phyloP scores from a whole-genome alignment of 2,329 filamentous ascomycete genomes.

The Aureobasidium melanogenum region DNA sequence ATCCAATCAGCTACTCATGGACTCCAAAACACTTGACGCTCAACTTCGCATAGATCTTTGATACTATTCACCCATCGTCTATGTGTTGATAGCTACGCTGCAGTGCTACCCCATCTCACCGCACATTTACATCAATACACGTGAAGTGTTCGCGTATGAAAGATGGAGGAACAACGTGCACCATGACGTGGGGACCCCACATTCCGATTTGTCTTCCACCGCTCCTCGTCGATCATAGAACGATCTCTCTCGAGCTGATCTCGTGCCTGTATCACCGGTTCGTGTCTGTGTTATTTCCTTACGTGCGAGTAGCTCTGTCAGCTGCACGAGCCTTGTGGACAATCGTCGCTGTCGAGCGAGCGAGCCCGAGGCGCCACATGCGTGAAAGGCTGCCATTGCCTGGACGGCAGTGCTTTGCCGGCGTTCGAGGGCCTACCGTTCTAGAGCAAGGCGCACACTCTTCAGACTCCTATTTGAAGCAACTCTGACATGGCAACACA shows the following conservation, averaged over 20 bases:
- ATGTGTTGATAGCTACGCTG: not conserved
- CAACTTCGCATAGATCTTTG: not conserved
- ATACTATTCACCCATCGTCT: not conserved
- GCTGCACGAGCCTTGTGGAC: conserved; percentile 1
- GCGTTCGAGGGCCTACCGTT: not conserved
- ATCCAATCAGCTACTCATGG: not conserved
- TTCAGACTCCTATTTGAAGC: not conserved
- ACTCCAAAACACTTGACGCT: not conserved
- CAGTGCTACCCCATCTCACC: not conserved
- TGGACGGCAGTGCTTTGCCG: not conserved
- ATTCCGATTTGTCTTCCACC: conserved; percentile 5
- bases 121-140: not conserved
- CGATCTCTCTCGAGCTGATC: not conserved
- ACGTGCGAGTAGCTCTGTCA: not conserved
- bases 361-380: not conserved
- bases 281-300: not conserved
- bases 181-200: conserved; percentile 8
- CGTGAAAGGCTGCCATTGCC: too few species aligned
- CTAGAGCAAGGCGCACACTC: not conserved
- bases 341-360: not conserved
- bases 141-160: not conserved
- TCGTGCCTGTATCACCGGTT: conserved; percentile 7
- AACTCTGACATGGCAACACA: not conserved
- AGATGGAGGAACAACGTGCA: not conserved
- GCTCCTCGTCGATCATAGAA: not conserved